Conservation (phyloP, 805 yeast species). For the Kodamaea fukazawae region DNA sequence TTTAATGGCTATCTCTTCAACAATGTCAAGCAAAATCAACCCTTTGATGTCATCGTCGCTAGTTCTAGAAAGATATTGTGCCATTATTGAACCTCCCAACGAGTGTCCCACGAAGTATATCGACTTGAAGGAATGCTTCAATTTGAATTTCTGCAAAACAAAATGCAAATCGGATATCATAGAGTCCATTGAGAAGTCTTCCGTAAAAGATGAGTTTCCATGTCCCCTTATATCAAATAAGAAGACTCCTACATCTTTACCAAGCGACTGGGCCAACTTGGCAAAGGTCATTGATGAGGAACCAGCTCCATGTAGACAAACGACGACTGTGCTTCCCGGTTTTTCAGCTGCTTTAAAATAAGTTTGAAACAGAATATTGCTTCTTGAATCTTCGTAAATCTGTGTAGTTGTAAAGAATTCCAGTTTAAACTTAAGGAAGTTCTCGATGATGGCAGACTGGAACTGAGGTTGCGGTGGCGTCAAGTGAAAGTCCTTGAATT, state of each 20-base stretch:
- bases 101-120: constrained; percentile 83
- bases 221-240: constrained; percentile 86
- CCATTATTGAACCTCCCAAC: constrained; percentile 82
- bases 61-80: constrained; percentile 42
- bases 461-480: no score
- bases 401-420: constrained; percentile 17
- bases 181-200: constrained; percentile 44
- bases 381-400: constrained; percentile 13
- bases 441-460: not conserved
- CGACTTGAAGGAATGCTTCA: not conserved
- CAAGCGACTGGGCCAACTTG: constrained; percentile 38
- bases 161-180: constrained; percentile 58
- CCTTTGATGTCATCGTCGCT: constrained; percentile 48
- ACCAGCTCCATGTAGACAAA: constrained; percentile 95
- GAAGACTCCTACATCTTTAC: constrained; percentile 53
- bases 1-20: constrained; percentile 84
- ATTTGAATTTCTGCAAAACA: constrained; percentile 41
- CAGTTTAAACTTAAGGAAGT: constrained; percentile 11
- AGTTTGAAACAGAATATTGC: constrained; percentile 31
- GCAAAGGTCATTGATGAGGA: constrained; percentile 82
- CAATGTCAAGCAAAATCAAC: constrained; percentile 80
- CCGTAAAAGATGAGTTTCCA: constrained; percentile 41
- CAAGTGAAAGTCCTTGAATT: no score
- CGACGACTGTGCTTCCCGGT: constrained; percentile 51
- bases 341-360: constrained; percentile 55